Conservation (phyloP, 805 yeast species). For the Wilhelminamyces savonicus region DNA sequence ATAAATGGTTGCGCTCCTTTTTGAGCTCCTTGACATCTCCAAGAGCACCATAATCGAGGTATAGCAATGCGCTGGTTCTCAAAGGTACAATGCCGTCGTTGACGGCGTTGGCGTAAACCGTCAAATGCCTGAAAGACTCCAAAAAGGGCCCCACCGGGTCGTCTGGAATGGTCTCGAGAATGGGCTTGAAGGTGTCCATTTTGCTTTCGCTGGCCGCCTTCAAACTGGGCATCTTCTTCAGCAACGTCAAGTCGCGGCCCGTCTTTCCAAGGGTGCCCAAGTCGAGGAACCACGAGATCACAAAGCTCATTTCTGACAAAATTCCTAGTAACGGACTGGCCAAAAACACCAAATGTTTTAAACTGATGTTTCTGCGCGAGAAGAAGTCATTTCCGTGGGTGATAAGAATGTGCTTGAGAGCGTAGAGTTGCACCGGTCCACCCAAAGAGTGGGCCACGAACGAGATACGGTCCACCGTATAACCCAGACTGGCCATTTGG, state of each 20-base stretch:
- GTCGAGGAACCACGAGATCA: constrained; percentile 36
- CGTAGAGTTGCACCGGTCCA: constrained; percentile 36
- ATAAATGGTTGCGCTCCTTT: constrained; percentile 2
- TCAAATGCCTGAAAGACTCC: constrained; percentile 23
- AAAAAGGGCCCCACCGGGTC: constrained; percentile 30
- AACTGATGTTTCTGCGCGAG: constrained; percentile 16
- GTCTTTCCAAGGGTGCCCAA: constrained; percentile 40
- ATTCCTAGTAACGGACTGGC: constrained; percentile 40
- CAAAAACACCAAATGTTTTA: constrained; percentile 30
- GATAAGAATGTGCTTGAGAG: constrained; percentile 29
- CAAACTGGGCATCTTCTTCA: constrained; percentile 23
- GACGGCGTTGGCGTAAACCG: constrained; percentile 38
- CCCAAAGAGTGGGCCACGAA: constrained; percentile 41
- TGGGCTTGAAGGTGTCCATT: constrained; percentile 20
- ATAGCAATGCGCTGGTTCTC: constrained; percentile 36
- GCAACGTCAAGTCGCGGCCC: constrained; percentile 38
- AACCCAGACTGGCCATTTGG: constrained; percentile 5
- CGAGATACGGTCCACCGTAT: constrained; percentile 23
- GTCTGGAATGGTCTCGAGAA: constrained; percentile 35
- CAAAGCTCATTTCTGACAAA: constrained; percentile 33
- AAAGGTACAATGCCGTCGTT: constrained; percentile 43
- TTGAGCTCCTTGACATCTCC: constrained; percentile 31
- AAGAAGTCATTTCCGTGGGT: constrained; percentile 27
- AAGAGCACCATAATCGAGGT: constrained; percentile 37
- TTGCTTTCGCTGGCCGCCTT: constrained; percentile 5